These are phyloP conservation scores for Lachnellula occidentalis DNA, from an alignment of 2,329 filamentous ascomycete genomes.

Conservation along the genomic window DNA sequence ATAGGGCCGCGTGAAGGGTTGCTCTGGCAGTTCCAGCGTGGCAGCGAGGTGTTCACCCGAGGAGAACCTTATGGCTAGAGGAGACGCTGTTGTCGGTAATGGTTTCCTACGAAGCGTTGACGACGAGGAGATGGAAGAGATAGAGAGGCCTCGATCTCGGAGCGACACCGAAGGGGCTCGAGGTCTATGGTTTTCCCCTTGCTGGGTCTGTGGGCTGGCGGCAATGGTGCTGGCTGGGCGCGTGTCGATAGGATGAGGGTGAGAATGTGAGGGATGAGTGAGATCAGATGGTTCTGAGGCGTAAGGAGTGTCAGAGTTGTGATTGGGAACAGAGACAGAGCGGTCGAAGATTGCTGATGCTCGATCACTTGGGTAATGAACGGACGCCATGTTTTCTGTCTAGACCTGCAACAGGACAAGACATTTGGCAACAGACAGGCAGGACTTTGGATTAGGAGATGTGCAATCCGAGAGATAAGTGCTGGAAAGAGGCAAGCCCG, in stretches of 20 bases:
- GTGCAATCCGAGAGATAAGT: slow-evolving; percentile 17
- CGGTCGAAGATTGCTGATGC: slow-evolving; percentile 13
- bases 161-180: slow-evolving; percentile 16
- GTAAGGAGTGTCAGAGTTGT: slow-evolving; percentile 27
- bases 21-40: slow-evolving; percentile 40
- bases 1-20: slow-evolving; percentile 50
- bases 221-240: slow-evolving; percentile 10
- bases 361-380: slow-evolving; percentile 4
- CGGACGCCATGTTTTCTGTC: slow-evolving; percentile 24
- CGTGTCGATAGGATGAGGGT: slow-evolving; percentile 6
- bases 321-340: slow-evolving; percentile 12
- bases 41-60: slow-evolving; percentile 34
- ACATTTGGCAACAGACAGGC: slow-evolving; percentile 21
- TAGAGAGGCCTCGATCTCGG: slow-evolving; percentile 23
- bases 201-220: slow-evolving; percentile 2
- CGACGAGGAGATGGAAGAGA: slow-evolving; percentile 22
- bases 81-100: slow-evolving; percentile 49
- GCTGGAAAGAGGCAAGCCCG: slow-evolving; percentile 11
- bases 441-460: slow-evolving; percentile 10
- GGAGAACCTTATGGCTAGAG: slow-evolving; percentile 45
- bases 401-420: slow-evolving; percentile 13
- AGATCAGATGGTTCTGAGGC: slow-evolving; percentile 28
- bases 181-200: slow-evolving; percentile 9
- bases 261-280: not conserved
- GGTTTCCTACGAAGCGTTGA: slow-evolving; percentile 52